Evolutionary conservation across 2,329 filamentous ascomycete genomes (phyloP).

Genomic region (Trichoderma arundinaceum): DNA sequence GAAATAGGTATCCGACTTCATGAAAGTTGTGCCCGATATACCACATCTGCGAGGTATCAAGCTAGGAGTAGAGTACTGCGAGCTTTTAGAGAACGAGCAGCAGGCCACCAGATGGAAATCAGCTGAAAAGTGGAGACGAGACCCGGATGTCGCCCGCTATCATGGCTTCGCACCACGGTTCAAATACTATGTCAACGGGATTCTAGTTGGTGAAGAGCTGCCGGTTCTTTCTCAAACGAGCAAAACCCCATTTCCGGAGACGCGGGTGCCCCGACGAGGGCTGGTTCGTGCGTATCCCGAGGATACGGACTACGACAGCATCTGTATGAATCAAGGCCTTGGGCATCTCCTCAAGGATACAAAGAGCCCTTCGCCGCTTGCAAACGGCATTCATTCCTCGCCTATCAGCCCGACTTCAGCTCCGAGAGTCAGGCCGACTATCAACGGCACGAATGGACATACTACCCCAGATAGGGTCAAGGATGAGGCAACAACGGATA

Average conservation of each 20-base stretch:
- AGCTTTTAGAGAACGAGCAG: conserved; percentile 59
- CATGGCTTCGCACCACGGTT: conserved; percentile 61
- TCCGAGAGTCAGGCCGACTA: conserved; percentile 36
- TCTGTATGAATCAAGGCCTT: conserved; percentile 64
- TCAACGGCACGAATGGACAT: conserved; percentile 43
- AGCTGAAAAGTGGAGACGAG: conserved; percentile 63
- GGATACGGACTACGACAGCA: conserved; percentile 61
- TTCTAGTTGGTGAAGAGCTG: conserved; percentile 57
- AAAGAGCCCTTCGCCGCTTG: conserved; percentile 48
- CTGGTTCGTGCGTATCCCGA: conserved; percentile 58
- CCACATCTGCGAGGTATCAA: conserved; percentile 63
- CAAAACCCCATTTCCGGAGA: conserved; percentile 60
- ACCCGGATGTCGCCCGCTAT: conserved; percentile 59
- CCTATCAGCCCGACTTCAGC: conserved; percentile 49
- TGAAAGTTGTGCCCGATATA: conserved; percentile 62
- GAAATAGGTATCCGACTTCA: conserved; percentile 63
- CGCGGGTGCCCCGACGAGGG: conserved; percentile 60
- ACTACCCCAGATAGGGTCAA: conserved; percentile 34
- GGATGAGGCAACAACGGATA: conserved; percentile 35
- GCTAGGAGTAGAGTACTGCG: conserved; percentile 64
- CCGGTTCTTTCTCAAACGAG: conserved; percentile 55
- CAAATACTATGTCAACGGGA: conserved; percentile 65
- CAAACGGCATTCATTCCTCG: conserved; percentile 57
- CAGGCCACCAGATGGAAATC: conserved; percentile 50
- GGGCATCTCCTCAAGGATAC: conserved; percentile 57